Evolutionary conservation across 805 yeast genomes (phyloP), one percentile per base, ranked within the genome.

Genomic region (Yarrowia phangngaensis): DNA sequence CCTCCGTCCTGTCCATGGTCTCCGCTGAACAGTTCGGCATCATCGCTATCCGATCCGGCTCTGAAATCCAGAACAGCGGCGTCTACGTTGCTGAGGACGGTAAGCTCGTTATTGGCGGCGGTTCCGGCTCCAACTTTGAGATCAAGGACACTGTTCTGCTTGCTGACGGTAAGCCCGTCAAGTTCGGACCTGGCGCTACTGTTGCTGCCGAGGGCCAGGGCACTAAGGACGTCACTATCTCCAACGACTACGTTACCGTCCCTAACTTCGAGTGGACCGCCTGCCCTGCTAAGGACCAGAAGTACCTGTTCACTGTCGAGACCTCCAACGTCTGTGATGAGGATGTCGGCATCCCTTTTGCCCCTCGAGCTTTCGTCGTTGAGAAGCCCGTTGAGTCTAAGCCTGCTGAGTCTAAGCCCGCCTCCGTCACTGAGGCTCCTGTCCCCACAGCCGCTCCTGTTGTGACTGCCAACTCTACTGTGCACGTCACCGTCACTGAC

Each of bases 21-120:
- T 20, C 35, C 11, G 40, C 50, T 26, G 28, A 45, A 32, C 24
- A 31, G 32, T 45, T 45, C 11, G 32, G 41, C 14, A 23, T 45
- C 20, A 23, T 45, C n/a, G 30, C 50, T 32, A 45, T 45, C 50
- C 50, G 50, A 31, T 45, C 50, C 26, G 50, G 50, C 14, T 32
- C 50, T 16, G 40, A 31, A 24, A 24, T 45, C 40, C 50, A 45
- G 32, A 23, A 32, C 50, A 15, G 24, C 38, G 26, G 32, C 40
- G 40, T 45, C 41, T 26, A 33, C 40, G 17, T 29, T 13, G 8
- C 30, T 13, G 20, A 33, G 40, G 50, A 40, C 7, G 34, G 22
- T 26, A 29, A 29, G 28, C 35, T 41, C 35, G 35, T 41, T 29
- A 41, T 29, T 23, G 48, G 35, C 22, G 48, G 48, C 23, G 14